phyloP scores from a whole-genome alignment of 2,329 filamentous ascomycete genomes.

The Helicocarpus griseus region DNA sequence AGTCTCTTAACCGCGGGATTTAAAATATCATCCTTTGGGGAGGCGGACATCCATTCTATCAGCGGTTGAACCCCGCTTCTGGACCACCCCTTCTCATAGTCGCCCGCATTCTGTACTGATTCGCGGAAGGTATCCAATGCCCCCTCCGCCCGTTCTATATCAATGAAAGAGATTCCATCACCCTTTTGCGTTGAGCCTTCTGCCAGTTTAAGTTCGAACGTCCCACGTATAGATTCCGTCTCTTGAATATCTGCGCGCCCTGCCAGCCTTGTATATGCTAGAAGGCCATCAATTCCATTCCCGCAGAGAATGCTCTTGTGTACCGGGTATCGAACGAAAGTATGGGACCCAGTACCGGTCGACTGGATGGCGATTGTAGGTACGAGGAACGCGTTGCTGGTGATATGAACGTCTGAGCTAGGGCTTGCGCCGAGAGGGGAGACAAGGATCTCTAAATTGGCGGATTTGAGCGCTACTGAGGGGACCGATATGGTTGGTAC shows the following conservation, averaged over 20 bases:
- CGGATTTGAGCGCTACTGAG: constrained; percentile 44
- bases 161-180: constrained; percentile 43
- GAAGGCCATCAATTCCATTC: constrained; percentile 59
- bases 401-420: constrained; percentile 39
- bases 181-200: constrained; percentile 26
- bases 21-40: constrained; percentile 37
- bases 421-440: constrained; percentile 42
- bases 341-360: constrained; percentile 54
- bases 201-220: constrained; percentile 39
- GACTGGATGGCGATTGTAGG: constrained; percentile 62
- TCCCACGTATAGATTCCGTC: constrained; percentile 26
- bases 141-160: constrained; percentile 52
- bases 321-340: constrained; percentile 67
- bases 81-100: constrained; percentile 67
- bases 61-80: constrained; percentile 59
- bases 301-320: constrained; percentile 70
- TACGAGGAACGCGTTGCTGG: constrained; percentile 59
- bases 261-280: constrained; percentile 26
- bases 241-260: constrained; percentile 21
- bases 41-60: constrained; percentile 52
- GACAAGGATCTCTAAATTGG: constrained; percentile 52
- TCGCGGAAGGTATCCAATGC: constrained; percentile 60
- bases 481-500: constrained; percentile 48
- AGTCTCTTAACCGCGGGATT: constrained; percentile 59
- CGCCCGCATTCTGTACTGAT: constrained; percentile 57